Base-by-base conservation (phyloP, 2,329 filamentous ascomycete genomes). In the Trichoderma guizhouense region DNA sequence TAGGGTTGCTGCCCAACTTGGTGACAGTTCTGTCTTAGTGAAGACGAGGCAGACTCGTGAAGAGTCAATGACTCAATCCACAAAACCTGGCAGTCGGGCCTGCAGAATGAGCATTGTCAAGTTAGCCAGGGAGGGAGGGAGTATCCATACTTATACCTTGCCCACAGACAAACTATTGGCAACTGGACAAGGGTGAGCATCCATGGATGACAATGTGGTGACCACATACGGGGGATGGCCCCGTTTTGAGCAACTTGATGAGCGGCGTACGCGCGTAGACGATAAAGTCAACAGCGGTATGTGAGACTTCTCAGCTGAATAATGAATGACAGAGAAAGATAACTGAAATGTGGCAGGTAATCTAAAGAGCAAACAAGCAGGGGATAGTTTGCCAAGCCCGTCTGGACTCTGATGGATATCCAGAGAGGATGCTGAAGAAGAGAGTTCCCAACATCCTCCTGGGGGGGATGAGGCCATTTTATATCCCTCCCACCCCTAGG, bases 261-360 rank as follows among this genome's bases (percentile, higher is more conserved):
- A 62, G 28, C 34, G 66, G 66, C 66, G 66, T 69, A 69, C 66
- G 66, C 66, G 36, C 30, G 39, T 34, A 51, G 36, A 32, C 39
- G 47, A 61, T 18, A 62, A 51, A 36, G 18, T 26, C 66, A 34
- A 9, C 34, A 53, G 28, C 18, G 32, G 24, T 58, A 58, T 43
- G 36, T 24, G 26, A 34, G 4, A 11, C n/a, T 21, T n/a, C n/a
- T 14, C 5, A 18, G 36, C 5, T 34, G 2, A 7, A 9, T 9
- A 57, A 57, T 57, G 9, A 32, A 26, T 21, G 43, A 14, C 12
- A 51, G 15, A 28, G 39, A 62, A 30, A 58, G 47, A 53, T 62
- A 34, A 34, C 15, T 21, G 34, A 30, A 62, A 55, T 47, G 26
- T 28, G 53, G 15, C n/a, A 69, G 24, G 32, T 18, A 34, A 58